Percentiles rank a stretch among this genome's conserved stretches.
Evolutionary conservation across 768 basidiomycete species (phyloP).

Genomic region (Melanogaster broomeanus): DNA sequence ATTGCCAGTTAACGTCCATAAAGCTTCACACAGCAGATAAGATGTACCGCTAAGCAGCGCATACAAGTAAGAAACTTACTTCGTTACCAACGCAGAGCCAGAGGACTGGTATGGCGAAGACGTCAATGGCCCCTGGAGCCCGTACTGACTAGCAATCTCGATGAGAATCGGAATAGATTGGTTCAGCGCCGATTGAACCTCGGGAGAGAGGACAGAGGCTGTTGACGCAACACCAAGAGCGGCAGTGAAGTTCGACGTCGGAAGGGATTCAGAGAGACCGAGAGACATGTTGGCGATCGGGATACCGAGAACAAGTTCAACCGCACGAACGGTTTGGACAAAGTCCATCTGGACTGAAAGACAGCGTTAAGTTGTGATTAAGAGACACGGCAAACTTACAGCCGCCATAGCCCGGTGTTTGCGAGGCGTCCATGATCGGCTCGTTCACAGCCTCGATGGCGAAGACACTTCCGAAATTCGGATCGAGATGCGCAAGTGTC

Average conservation of each 20-base stretch:
- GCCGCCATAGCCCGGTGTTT: slow-evolving; percentile 68
- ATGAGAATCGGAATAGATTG: slow-evolving; percentile 40
- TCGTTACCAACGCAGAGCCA: slow-evolving; percentile 37
- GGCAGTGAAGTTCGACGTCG: slow-evolving; percentile 36
- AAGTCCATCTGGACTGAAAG: slow-evolving; percentile 67
- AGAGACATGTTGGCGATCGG: slow-evolving; percentile 22
- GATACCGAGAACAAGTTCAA: slow-evolving; percentile 64
- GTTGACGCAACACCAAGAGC: slow-evolving; percentile 27
- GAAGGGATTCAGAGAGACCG: slow-evolving; percentile 14
- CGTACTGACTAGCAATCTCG: slow-evolving; percentile 23
- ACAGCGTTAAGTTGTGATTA: neutral
- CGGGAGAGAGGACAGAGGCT: slow-evolving; percentile 21
- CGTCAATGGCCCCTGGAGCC: slow-evolving; percentile 25
- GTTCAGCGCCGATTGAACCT: slow-evolving; percentile 34
- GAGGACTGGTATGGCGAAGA: slow-evolving; percentile 15
- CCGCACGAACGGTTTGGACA: slow-evolving; percentile 63
- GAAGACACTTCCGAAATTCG: slow-evolving; percentile 63
- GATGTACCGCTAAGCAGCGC: neutral
- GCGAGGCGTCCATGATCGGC: slow-evolving; percentile 67
- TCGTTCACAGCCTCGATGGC: slow-evolving; percentile 80
- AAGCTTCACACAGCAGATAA: slow-evolving; percentile 48
- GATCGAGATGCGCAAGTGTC: slow-evolving; percentile 65
- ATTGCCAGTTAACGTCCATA: slow-evolving; percentile 83
- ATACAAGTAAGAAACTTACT: slow-evolving; percentile 26
- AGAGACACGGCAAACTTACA: slow-evolving; percentile 45